These are phyloP conservation scores for Trichomonas gallinae DNA, from an alignment of 208 protist genomes.

Conservation along the genomic window DNA sequence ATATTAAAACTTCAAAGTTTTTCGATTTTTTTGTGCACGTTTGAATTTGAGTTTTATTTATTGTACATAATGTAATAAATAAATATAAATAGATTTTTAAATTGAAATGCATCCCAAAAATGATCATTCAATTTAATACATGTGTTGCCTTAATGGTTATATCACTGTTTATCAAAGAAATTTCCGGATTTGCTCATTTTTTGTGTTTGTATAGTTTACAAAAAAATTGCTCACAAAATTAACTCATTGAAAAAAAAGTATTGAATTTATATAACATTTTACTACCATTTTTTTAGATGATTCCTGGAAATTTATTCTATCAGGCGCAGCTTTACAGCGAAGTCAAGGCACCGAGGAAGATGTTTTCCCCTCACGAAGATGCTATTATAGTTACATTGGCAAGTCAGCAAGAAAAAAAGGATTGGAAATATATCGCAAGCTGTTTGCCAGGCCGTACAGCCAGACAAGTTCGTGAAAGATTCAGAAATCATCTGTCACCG, in stretches of 20 bases:
- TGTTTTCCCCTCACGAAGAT: not conserved
- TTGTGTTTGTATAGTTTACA: not conserved
- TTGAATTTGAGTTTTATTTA: too few species aligned
- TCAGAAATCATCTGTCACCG: not conserved
- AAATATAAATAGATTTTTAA: too few species aligned
- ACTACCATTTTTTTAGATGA: too few species aligned
- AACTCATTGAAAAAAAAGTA: not conserved
- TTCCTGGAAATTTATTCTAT: not conserved
- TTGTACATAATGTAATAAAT: too few species aligned
- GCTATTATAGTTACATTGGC: not conserved
- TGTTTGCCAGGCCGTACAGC: not conserved
- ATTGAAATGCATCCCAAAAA: too few species aligned
- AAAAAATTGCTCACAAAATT: not conserved
- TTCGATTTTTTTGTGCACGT: too few species aligned
- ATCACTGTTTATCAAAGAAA: too few species aligned
- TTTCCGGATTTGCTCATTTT: not conserved
- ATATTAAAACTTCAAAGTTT: too few species aligned
- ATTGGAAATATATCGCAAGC: not conserved
- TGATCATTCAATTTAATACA: too few species aligned
- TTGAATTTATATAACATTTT: not conserved
- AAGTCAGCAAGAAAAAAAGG: not conserved
- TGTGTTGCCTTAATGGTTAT: too few species aligned
- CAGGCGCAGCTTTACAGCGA: not conserved
- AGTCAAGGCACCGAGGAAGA: not conserved
- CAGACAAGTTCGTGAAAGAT: not conserved